Conservation (phyloP, 805 yeast species). For the Starmera caribaea region DNA sequence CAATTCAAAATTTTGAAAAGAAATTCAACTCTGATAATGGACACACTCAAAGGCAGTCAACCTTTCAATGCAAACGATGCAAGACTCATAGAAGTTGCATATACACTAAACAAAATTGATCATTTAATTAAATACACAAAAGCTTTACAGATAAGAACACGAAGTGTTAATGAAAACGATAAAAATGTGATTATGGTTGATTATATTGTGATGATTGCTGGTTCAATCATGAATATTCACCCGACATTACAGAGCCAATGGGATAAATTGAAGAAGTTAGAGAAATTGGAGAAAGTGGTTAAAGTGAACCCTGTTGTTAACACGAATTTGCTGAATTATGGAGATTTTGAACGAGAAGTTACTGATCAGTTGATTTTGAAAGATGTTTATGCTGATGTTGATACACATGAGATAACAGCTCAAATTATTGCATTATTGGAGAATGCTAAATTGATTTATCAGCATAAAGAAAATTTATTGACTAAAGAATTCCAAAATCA, state of each 20-base stretch:
- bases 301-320: constrained; percentile 5
- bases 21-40: too few species aligned
- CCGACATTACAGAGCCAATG: constrained; percentile 1
- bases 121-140: constrained; percentile 26
- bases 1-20: too few species aligned
- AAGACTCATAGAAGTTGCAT: constrained; percentile 47
- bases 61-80: constrained; percentile 42
- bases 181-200: constrained; percentile 9
- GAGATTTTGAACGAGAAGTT: constrained; percentile 17
- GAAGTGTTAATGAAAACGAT: not conserved
- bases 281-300: not conserved
- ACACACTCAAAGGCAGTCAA: constrained; percentile 20
- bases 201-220: constrained; percentile 4
- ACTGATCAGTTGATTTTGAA: constrained; percentile 6
- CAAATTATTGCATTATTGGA: constrained; percentile 12
- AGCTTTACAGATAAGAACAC: constrained; percentile 9
- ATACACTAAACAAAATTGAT: constrained; percentile 38
- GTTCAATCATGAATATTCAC: constrained; percentile 8
- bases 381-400: constrained; percentile 1
- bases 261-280: not conserved
- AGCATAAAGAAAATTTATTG: constrained; percentile 20
- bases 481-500: constrained; percentile 20
- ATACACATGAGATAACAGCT: constrained; percentile 4
- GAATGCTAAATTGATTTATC: constrained; percentile 20
- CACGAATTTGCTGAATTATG: constrained; percentile 12